Evolutionary conservation across 345 rosid genomes (phyloP), one percentile per base, ranked within the genome.

Genomic region (Mangifera indica): DNA sequence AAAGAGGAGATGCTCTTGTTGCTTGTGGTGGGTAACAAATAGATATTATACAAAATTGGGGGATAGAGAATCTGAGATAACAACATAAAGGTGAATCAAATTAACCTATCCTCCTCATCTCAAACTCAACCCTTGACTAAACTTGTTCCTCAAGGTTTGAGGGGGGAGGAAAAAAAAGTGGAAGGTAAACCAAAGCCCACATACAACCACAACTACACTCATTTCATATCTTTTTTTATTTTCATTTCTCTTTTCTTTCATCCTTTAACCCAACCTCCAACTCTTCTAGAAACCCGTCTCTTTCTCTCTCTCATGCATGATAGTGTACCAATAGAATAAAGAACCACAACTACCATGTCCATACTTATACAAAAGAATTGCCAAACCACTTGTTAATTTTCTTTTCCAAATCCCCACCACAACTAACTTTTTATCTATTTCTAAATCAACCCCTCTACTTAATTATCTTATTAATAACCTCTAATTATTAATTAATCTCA

Each of bases 141-240:
- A 86, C 87, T 83, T 86, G 70, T 74, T 79, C 81, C 83, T 72
- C 73, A 85, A 83, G 84, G 80, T 45, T 71, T 0, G 32, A 29
- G 79, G 64, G 63, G 48, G 59, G 58, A 5, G 13, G 45, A 7
- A 2, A 7, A 49, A 60, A 59, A 67, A 67, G 78, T 82, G 86
- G 88, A 85, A 79, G 93, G 91, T 89, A 87, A 85, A 84, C 84
- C 89, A 71, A 89, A 84, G 81, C 81, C 82, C 85, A 83, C 85
- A 73, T 8, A 74, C 85, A 86, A 74, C 84, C 72, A 77, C 83
- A 82, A 75, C 87, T 81, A 79, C 86, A 77, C 63, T 79, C 84
- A 79, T 60, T 54, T 64, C 51, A 2, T 26, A 45, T 81, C 63
- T 67, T 67, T 73, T 75, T 54, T 58, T 32, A 60, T 56, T 53